Evolutionary conservation across 2,329 filamentous ascomycete genomes (phyloP).

Genomic region (Curvularia sp.): DNA sequence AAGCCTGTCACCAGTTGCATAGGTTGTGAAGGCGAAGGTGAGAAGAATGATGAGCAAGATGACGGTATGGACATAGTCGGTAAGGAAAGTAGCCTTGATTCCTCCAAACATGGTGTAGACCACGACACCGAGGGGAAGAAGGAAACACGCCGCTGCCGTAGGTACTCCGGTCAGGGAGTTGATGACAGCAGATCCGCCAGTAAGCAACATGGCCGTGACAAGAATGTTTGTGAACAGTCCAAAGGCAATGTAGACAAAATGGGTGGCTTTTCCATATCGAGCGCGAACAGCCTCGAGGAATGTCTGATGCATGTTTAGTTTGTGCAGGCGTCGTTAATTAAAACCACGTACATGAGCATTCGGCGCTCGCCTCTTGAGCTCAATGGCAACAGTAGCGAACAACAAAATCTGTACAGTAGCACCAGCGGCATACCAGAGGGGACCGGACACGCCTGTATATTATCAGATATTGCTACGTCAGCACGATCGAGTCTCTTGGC

Average conservation of each 20-base stretch:
- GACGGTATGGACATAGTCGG: conserved; percentile 86
- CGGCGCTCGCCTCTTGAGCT: conserved; percentile 45
- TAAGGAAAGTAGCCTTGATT: conserved; percentile 75
- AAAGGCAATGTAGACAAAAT: conserved; percentile 81
- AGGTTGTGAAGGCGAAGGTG: conserved; percentile 81
- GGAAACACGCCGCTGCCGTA: conserved; percentile 81
- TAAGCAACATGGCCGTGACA: conserved; percentile 89
- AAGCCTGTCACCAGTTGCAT: conserved; percentile 73
- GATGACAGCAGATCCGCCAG: conserved; percentile 77
- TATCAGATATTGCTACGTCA: neutral
- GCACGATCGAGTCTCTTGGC: neutral
- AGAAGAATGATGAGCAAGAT: conserved; percentile 84
- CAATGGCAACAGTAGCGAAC: conserved; percentile 42
- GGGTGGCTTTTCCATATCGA: conserved; percentile 76
- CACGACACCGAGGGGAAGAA: conserved; percentile 81
- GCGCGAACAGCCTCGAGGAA: conserved; percentile 85
- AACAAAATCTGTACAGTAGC: conserved; percentile 45
- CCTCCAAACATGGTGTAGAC: conserved; percentile 78
- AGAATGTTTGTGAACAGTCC: conserved; percentile 82
- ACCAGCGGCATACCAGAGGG: conserved; percentile 46
- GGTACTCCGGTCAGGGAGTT: conserved; percentile 65
- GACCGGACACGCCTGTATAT: conserved; percentile 37
- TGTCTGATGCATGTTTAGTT: conserved; percentile 61
- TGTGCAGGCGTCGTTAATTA: rapidly evolving
- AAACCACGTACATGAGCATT: conserved; percentile 36